These are phyloP conservation scores for Suhomyces bokatorum DNA, from an alignment of 1,139 yeast species.

Conservation along the genomic window DNA sequence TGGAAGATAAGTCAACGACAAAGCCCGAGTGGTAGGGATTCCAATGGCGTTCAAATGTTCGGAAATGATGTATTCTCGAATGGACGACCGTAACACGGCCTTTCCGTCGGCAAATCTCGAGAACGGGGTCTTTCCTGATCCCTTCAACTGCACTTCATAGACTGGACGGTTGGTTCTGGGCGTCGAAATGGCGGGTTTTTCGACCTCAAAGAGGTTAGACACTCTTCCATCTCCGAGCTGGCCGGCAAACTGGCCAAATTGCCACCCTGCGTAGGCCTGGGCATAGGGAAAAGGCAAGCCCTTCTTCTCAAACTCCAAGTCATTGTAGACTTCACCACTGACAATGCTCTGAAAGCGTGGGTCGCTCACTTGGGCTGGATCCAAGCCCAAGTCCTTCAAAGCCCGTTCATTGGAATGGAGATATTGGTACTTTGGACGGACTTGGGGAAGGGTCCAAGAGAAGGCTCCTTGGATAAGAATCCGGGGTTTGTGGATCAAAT, in stretches of 20 bases:
- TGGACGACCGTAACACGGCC: conserved; percentile 84
- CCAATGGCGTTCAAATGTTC: conserved; percentile 82
- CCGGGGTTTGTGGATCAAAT: conserved; percentile 54
- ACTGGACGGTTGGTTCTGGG: conserved; percentile 26
- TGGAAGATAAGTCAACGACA: conserved; percentile 71
- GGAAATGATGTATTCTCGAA: conserved; percentile 83
- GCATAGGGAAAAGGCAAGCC: conserved; percentile 74
- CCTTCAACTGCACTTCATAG: conserved; percentile 81
- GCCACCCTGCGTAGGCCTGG: conserved; percentile 94
- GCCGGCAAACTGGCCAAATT: conserved; percentile 95
- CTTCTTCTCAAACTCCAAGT: conserved; percentile 31
- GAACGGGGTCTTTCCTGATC: conserved; percentile 88
- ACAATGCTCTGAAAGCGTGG: conserved; percentile 56
- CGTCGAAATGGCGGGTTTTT: conserved; percentile 15
- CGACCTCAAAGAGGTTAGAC: conserved; percentile 71
- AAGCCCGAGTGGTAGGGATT: conserved; percentile 83
- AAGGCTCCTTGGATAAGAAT: conserved; percentile 63
- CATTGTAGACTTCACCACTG: conserved; percentile 54
- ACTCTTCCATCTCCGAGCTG: conserved; percentile 97
- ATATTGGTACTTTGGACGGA: conserved; percentile 53
- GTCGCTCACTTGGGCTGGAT: conserved; percentile 36
- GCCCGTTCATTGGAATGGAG: conserved; percentile 64
- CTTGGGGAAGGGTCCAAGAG: conserved; percentile 69
- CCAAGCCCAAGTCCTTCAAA: conserved; percentile 58
- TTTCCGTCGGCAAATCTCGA: conserved; percentile 97